These are phyloP conservation scores for Picea glauca DNA, from an alignment of 75 land plant species.

Conservation along the genomic window DNA sequence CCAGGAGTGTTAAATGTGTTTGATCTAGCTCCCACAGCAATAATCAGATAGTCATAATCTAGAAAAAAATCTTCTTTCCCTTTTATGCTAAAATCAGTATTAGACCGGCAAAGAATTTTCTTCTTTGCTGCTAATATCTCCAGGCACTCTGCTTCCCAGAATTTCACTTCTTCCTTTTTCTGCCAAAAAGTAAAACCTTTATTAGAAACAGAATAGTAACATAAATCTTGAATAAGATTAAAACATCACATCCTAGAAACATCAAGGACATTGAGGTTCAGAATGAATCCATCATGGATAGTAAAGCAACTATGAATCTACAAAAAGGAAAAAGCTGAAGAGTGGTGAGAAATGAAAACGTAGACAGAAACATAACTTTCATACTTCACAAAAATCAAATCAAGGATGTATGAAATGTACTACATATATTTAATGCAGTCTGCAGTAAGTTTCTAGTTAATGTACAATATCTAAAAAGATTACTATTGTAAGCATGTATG, in stretches of 20 bases:
- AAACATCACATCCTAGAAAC: constrained; percentile 6
- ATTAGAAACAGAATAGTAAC: not conserved
- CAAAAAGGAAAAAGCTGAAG: no score
- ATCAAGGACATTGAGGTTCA: not conserved
- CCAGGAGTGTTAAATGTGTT: constrained; percentile 99
- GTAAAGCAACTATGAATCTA: no score
- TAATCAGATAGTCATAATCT: constrained; percentile 80
- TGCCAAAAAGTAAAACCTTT: constrained; percentile 19
- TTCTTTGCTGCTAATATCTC: constrained; percentile 68
- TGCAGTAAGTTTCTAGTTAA: not conserved
- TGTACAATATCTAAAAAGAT: not conserved
- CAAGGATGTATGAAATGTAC: not conserved
- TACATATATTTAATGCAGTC: not conserved
- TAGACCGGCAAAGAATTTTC: constrained; percentile 57
- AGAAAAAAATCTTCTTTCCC: constrained; percentile 61
- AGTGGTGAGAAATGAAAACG: no score
- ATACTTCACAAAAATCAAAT: not conserved
- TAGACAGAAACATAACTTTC: not conserved
- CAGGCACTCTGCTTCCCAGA: constrained; percentile 84
- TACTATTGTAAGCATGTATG: not conserved
- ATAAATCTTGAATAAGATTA: not conserved
- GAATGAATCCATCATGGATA: no score
- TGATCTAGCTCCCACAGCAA: constrained; percentile 74
- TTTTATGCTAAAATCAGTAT: constrained; percentile 21
- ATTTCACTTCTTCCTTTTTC: constrained; percentile 54